Base-by-base conservation (phyloP, 306 rosid genomes). In the Leucaena leucocephala region DNA sequence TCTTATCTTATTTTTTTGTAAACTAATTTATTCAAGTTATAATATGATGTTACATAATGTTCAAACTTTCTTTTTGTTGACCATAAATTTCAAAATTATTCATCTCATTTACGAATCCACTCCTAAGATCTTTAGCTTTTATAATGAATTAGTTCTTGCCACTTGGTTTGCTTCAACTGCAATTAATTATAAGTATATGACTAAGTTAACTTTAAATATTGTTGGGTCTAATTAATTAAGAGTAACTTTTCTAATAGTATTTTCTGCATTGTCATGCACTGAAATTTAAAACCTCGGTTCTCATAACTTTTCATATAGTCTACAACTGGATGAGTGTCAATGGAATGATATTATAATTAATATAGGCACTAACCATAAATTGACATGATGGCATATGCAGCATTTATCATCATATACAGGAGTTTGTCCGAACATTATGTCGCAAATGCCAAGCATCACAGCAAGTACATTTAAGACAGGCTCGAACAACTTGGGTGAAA, bases 331-430 rank as follows among this genome's bases (percentile, higher is more conserved):
- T 27, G 27, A 27, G 27, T 27, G 48, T 9, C 13, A 44, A n/a
- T 42, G 12, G 19, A 38, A 43, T 11, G 42, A 78, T 12, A 66
- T 59, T 69, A 42, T 27, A 44, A 2, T 44, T 27, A 44, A 2
- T 44, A n/a, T 48, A 54, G 78, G 64, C 1, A 15, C 84, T 85
- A 68, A 82, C 46, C 46, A 68, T 42, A 52, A 72, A 80, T 72
- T 76, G 42, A 50, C 82, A 68, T 85, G 72, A 75, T 61, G 73
- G 65, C n/a, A n/a, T 27, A 27, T 87, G 79, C 96, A 95, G 99
- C 94, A 95, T 95, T 74, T 95, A 95, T 81, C 91, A 95, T 85
- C 93, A 90, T 81, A 7, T 89, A 52, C 94, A 84, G 58, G 90
- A 90, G 73, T 88, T 90, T 75, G 38, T 88, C 69, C 78, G 7